Conservation (phyloP, 768 basidiomycete species). For the Hirschioporus abietinus region DNA sequence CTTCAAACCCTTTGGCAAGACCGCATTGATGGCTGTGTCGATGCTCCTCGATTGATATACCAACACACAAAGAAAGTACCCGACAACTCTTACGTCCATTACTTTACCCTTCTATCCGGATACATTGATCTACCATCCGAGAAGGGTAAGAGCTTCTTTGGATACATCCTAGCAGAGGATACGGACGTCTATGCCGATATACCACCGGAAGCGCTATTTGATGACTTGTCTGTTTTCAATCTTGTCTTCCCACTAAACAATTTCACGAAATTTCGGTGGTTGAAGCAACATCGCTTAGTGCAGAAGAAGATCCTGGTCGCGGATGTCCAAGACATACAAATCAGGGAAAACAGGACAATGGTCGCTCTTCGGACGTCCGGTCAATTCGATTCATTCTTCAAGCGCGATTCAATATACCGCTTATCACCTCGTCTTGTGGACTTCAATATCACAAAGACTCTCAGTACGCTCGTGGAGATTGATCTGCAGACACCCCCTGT, state of each 20-base stretch:
- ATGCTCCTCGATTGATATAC: slow-evolving; percentile 42
- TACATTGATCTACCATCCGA: slow-evolving; percentile 36
- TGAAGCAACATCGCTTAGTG: slow-evolving; percentile 32
- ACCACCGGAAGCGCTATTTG: slow-evolving; percentile 44
- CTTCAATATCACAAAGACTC: slow-evolving; percentile 44
- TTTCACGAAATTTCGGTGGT: slow-evolving; percentile 34
- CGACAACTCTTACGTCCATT: slow-evolving; percentile 26
- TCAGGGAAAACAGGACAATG: slow-evolving; percentile 26
- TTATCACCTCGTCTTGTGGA: slow-evolving; percentile 48
- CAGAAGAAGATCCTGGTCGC: slow-evolving; percentile 34
- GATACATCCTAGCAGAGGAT: slow-evolving; percentile 37
- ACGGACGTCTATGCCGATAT: slow-evolving; percentile 22
- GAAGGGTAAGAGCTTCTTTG: slow-evolving; percentile 37
- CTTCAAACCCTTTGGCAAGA: slow-evolving; percentile 42
- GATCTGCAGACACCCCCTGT: slow-evolving; percentile 31
- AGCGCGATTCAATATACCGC: slow-evolving; percentile 33
- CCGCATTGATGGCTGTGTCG: slow-evolving; percentile 45
- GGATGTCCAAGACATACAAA: slow-evolving; percentile 35
- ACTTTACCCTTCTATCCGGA: slow-evolving; percentile 39
- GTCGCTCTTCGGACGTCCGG: slow-evolving; percentile 37
- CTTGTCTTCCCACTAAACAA: slow-evolving; percentile 39
- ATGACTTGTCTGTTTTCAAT: slow-evolving; percentile 43
- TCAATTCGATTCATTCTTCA: slow-evolving; percentile 20
- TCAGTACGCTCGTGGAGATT: slow-evolving; percentile 40
- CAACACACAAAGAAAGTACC: slow-evolving; percentile 20